These are phyloP conservation scores for Pestalotiopsis sp. DNA, from an alignment of 2,329 filamentous ascomycete genomes.

Conservation along the genomic window DNA sequence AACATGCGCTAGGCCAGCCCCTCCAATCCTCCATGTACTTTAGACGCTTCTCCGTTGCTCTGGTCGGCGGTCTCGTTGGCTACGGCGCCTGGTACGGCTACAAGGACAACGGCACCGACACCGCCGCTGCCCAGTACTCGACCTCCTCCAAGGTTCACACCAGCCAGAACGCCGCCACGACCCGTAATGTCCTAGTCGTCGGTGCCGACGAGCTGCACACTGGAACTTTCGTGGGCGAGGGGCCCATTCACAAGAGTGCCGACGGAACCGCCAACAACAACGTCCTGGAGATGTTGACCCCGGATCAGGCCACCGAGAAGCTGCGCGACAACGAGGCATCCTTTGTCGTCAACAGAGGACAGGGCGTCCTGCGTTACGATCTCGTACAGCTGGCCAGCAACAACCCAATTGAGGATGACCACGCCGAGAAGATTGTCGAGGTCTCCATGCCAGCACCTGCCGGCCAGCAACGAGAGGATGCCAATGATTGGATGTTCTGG, in stretches of 20 bases:
- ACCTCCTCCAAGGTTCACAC: conserved; percentile 37
- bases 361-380: conserved; percentile 93
- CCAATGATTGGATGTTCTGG: conserved; percentile 99
- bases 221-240: conserved; percentile 81
- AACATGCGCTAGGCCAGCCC: conserved; percentile 44
- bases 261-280: conserved; percentile 76
- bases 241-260: conserved; percentile 84
- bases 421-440: conserved; percentile 97
- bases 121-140: conserved; percentile 36
- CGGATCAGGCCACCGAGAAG: conserved; percentile 90
- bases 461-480: conserved; percentile 45
- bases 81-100: conserved; percentile 79
- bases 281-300: conserved; percentile 93
- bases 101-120: conserved; percentile 44
- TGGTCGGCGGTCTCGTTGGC: conserved; percentile 72
- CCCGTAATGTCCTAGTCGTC: conserved; percentile 77
- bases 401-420: conserved; percentile 97
- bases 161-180: conserved; percentile 44
- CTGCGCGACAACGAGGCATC: conserved; percentile 89
- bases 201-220: conserved; percentile 90
- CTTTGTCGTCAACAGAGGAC: conserved; percentile 83
- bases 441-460: conserved; percentile 61
- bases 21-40: conserved; percentile 75
- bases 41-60: conserved; percentile 66
- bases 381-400: conserved; percentile 94